phyloP scores from a whole-genome alignment of 78 protist species.

The Dictyostelium capitatum region DNA sequence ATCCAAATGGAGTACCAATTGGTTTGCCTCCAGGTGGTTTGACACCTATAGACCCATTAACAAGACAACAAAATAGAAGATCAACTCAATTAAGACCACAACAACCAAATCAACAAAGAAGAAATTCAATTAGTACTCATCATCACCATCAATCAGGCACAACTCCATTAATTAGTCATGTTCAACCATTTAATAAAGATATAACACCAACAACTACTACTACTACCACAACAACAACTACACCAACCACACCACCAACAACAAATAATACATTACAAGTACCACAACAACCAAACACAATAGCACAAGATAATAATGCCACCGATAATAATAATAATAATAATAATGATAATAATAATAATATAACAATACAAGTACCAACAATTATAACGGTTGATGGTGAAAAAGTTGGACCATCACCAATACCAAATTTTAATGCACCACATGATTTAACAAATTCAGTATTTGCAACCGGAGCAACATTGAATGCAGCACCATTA shows the following conservation, averaged over 20 bases:
- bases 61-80: conserved; percentile 24
- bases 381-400: neutral
- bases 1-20: neutral
- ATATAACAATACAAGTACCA: neutral
- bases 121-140: neutral
- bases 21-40: neutral
- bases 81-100: conserved; percentile 15
- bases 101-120: neutral
- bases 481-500: neutral
- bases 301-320: neutral
- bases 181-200: neutral
- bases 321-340: neutral
- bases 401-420: conserved; percentile 4
- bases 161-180: neutral
- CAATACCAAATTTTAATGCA: conserved; percentile 13
- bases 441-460: neutral
- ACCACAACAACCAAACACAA: neutral
- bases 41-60: neutral
- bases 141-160: neutral
- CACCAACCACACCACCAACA: neutral
- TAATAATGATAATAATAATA: neutral
- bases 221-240: neutral
- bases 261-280: neutral
- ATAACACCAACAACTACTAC: neutral
- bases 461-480: conserved; percentile 8